Percentiles rank a stretch among this genome's conserved stretches.
These are phyloP conservation scores for Curvularia sp. DNA, from an alignment of 2,329 filamentous ascomycete species.

Conservation along the genomic window DNA sequence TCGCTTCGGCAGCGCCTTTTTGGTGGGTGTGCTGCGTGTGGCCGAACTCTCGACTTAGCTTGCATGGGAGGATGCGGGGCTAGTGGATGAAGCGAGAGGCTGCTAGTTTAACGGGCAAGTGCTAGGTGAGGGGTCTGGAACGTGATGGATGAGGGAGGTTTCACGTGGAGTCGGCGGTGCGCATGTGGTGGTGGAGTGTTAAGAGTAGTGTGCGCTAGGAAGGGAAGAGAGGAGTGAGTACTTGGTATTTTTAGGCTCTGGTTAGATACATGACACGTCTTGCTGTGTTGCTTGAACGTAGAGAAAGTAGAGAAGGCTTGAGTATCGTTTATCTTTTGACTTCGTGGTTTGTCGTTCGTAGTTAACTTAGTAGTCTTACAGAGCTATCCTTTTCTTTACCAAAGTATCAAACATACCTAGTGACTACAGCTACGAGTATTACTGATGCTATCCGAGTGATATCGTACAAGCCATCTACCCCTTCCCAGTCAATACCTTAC, in stretches of 20 bases:
- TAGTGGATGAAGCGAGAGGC: no score
- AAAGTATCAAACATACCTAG: background rate
- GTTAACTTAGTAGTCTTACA: background rate
- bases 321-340: background rate
- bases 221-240: background rate
- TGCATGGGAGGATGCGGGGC: no score
- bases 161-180: no score
- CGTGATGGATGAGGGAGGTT: no score
- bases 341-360: background rate
- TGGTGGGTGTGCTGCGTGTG: no score
- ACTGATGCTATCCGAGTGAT: background rate
- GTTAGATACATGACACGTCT: background rate
- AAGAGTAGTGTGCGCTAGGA: no score
- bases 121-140: no score
- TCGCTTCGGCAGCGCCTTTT: no score
- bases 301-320: background rate
- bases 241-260: no score
- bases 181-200: no score
- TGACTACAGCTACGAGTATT: background rate
- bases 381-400: background rate
- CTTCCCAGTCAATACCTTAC: background rate
- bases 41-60: no score
- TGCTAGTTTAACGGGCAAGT: no score
- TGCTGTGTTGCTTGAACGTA: background rate
- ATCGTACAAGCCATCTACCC: background rate